Conservation (phyloP, 805 yeast species). For the Saturnispora silvae region DNA sequence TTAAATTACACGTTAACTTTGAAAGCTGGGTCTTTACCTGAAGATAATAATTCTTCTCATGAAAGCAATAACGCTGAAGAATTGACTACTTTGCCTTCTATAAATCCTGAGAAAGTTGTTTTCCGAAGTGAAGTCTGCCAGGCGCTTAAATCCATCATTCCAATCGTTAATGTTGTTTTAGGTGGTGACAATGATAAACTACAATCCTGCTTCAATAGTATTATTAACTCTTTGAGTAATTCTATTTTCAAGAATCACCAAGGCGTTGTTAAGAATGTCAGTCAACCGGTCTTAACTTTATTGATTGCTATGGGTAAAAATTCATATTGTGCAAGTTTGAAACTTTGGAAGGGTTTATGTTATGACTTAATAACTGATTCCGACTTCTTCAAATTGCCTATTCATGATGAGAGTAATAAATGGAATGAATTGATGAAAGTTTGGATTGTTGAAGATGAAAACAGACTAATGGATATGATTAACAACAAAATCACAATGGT, state of each 20-base stretch:
- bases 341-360: constrained; percentile 54
- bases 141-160: constrained; percentile 31
- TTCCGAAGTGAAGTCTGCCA: constrained; percentile 35
- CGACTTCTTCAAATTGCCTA: constrained; percentile 37
- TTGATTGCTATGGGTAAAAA: constrained; percentile 26
- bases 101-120: constrained; percentile 15
- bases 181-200: constrained; percentile 55
- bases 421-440: constrained; percentile 49
- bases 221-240: constrained; percentile 41
- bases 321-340: constrained; percentile 30
- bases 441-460: constrained; percentile 62
- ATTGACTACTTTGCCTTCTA: not conserved
- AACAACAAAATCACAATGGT: constrained; percentile 28
- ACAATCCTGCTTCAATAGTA: constrained; percentile 35
- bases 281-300: constrained; percentile 32
- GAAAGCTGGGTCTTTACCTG: constrained; percentile 14
- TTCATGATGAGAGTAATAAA: constrained; percentile 17
- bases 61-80: constrained; percentile 1
- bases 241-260: constrained; percentile 38
- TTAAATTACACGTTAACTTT: constrained; percentile 18
- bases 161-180: constrained; percentile 29
- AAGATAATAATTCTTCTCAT: not conserved
- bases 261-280: constrained; percentile 29
- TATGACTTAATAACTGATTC: constrained; percentile 56
- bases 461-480: constrained; percentile 43